Conservation (phyloP, 1,284 basidiomycete genomes). For the Ganoderma sinense region DNA sequence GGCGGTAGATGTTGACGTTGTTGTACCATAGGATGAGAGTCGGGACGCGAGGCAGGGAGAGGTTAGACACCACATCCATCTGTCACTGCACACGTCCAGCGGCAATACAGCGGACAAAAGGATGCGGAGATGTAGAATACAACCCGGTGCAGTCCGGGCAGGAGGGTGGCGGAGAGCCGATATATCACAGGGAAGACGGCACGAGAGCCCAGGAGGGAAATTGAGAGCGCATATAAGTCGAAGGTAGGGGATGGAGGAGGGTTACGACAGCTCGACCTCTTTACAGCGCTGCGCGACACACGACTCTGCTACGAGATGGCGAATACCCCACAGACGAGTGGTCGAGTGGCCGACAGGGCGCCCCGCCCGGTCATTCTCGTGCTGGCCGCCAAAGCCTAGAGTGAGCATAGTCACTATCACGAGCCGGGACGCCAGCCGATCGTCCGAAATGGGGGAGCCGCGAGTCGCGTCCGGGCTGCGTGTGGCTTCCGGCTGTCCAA, state of each 20-base stretch:
- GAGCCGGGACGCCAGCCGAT: constrained; percentile 16
- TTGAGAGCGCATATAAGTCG: constrained; percentile 11
- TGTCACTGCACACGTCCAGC: constrained; percentile 16
- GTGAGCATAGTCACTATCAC: constrained; percentile 15
- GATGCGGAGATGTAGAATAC: neutral
- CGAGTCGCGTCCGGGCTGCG: constrained; percentile 13
- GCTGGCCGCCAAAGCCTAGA: constrained; percentile 3
- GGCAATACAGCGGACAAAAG: constrained; percentile 27
- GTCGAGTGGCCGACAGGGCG: constrained; percentile 7
- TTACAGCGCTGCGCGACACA: neutral
- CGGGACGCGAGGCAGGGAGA: neutral
- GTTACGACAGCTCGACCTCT: neutral
- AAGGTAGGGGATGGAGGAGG: neutral
- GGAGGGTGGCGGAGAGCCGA: constrained; percentile 14
- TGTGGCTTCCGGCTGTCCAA: constrained; percentile 14
- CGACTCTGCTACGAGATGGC: neutral
- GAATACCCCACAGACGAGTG: neutral
- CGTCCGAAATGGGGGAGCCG: constrained; percentile 17
- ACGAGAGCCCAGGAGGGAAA: constrained; percentile 9
- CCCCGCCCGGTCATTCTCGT: constrained; percentile 4
- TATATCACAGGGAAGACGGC: constrained; percentile 24
- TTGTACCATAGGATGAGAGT: constrained; percentile 5
- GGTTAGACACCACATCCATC: constrained; percentile 3
- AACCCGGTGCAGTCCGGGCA: neutral
- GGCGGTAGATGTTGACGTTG: constrained; percentile 7